phyloP scores from a whole-genome alignment of 805 yeast genomes.

The Candida coquimbonensis region DNA sequence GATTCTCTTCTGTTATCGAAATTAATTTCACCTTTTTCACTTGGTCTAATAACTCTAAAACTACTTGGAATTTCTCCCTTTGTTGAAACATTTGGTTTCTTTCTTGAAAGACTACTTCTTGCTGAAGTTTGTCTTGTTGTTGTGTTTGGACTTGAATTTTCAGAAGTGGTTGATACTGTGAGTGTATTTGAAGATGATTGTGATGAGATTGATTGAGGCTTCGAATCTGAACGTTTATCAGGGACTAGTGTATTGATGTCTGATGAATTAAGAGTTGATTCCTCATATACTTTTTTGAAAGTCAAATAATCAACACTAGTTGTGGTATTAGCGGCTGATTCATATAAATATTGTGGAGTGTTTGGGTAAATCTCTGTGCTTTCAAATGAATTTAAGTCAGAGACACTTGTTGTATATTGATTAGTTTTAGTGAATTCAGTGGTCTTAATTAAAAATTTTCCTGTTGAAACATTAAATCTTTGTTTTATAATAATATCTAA shows the following conservation, averaged over 20 bases:
- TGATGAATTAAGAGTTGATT: background rate
- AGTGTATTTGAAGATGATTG: background rate
- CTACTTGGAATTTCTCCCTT: slow-evolving; percentile 29
- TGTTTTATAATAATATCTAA: slow-evolving; percentile 31
- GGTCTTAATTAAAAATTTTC: slow-evolving; percentile 28
- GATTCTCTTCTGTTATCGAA: slow-evolving; percentile 74
- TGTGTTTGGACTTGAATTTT: background rate
- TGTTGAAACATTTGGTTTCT: slow-evolving; percentile 4
- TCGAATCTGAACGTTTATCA: background rate
- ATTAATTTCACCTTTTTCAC: slow-evolving; percentile 66
- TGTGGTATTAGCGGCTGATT: slow-evolving; percentile 24
- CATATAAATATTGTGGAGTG: slow-evolving; percentile 64
- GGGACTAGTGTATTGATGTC: background rate
- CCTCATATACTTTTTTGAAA: slow-evolving; percentile 32
- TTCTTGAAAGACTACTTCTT: slow-evolving; percentile 7
- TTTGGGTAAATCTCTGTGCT: slow-evolving; percentile 47
- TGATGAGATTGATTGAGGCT: background rate
- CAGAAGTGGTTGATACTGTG: background rate
- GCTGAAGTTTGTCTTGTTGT: background rate
- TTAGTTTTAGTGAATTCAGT: slow-evolving; percentile 29
- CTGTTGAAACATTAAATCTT: slow-evolving; percentile 27
- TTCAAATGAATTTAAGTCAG: slow-evolving; percentile 50
- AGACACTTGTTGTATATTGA: slow-evolving; percentile 36
- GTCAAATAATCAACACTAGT: slow-evolving; percentile 44
- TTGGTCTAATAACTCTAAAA: slow-evolving; percentile 59